Percentiles rank a stretch among this genome's conserved stretches.
phyloP scores from a whole-genome alignment of 257 asterid species.

The Lycium ferocissimum region DNA sequence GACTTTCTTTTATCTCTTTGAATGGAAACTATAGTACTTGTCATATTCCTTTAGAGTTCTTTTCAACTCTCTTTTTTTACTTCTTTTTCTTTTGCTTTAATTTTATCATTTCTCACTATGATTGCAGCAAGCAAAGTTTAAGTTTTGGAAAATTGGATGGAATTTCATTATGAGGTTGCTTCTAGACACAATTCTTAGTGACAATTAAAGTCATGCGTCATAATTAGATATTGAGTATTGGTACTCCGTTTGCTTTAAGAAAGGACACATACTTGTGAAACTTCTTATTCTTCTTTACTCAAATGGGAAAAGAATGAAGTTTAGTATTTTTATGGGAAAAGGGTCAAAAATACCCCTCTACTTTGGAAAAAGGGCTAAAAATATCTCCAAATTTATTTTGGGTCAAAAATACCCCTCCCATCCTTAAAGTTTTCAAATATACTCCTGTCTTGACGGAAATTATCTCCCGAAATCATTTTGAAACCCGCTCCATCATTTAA shows the following conservation, averaged over 20 bases:
- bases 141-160: slow-evolving; percentile 3
- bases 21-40: not conserved
- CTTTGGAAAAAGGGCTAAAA: no score
- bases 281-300: not conserved
- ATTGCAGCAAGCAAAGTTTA: not conserved
- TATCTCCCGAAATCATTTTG: no score
- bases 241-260: slow-evolving; percentile 24
- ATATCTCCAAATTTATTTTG: no score
- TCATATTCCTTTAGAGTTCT: not conserved
- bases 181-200: not conserved
- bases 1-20: slow-evolving; percentile 23
- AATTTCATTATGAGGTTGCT: slow-evolving; percentile 21
- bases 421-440: no score
- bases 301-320: not conserved
- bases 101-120: not conserved
- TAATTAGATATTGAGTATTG: not conserved
- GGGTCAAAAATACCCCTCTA: no score
- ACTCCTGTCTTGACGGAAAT: no score
- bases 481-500: no score
- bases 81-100: not conserved
- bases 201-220: slow-evolving; percentile 31
- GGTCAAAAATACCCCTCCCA: no score
- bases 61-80: not conserved
- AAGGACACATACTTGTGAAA: slow-evolving; percentile 7
- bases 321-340: not conserved